phyloP scores from a whole-genome alignment of 208 protist genomes.

The Kentomonas sorsogonicus region DNA sequence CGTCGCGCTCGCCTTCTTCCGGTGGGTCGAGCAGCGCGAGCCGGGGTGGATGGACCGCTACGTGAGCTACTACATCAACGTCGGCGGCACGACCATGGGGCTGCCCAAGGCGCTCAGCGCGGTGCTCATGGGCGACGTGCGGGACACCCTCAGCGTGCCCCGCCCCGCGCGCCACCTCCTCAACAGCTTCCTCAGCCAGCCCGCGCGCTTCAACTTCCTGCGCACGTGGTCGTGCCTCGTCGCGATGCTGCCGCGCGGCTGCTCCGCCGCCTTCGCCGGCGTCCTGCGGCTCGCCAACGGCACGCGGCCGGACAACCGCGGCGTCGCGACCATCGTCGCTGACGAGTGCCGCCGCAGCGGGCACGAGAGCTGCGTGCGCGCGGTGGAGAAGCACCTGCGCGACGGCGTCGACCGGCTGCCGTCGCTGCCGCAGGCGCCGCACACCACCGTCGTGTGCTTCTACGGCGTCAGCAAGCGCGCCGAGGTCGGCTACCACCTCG shows the following conservation, averaged over 20 bases:
- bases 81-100: conserved; percentile 76
- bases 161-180: conserved; percentile 47
- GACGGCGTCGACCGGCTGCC: conserved; percentile 40
- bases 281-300: conserved; percentile 50
- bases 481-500: conserved; percentile 78
- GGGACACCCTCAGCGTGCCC: conserved; percentile 77
- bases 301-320: conserved; percentile 27
- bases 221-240: conserved; percentile 69
- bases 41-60: conserved; percentile 76
- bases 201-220: conserved; percentile 51
- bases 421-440: conserved; percentile 69
- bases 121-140: conserved; percentile 79
- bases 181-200: conserved; percentile 71
- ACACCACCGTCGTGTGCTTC: conserved; percentile 83
- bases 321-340: conserved; percentile 26
- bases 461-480: conserved; percentile 83
- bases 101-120: conserved; percentile 75
- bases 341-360: conserved; percentile 42
- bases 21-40: conserved; percentile 75
- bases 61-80: conserved; percentile 81
- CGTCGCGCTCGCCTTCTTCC: conserved; percentile 81
- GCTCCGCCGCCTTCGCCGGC: conserved; percentile 42
- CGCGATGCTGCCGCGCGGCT: conserved; percentile 65
- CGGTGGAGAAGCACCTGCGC: conserved; percentile 25
- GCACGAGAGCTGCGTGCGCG: conserved; percentile 37